A percentile compares a stretch with the other conserved stretches of the same genome.
Evolutionary conservation across 2,329 filamentous ascomycete species (phyloP).

Genomic region (Emmonsiellopsis sp.): DNA sequence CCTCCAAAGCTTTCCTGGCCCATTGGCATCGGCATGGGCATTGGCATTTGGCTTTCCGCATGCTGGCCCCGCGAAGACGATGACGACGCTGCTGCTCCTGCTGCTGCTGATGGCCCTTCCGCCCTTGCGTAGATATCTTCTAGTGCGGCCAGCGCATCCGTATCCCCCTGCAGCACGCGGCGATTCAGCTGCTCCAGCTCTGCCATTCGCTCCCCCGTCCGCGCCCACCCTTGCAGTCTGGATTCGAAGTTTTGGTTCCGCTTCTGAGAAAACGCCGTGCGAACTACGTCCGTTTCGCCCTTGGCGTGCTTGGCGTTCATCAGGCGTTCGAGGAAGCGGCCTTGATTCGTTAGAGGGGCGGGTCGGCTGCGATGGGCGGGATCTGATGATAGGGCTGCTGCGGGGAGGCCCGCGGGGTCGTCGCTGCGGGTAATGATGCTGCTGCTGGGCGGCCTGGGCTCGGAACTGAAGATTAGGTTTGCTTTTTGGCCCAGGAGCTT

Average conservation of each 20-base stretch:
- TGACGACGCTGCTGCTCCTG: background rate
- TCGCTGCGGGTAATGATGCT: background rate
- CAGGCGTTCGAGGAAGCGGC: conserved; percentile 55
- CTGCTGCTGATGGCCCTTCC: background rate
- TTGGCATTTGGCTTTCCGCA: too few species aligned
- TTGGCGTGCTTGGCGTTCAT: conserved; percentile 55
- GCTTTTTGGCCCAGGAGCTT: conserved; percentile 61
- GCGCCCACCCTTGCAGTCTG: conserved; percentile 28
- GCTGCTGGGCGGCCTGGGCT: conserved; percentile 7
- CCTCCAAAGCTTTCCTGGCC: too few species aligned
- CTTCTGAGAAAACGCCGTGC: conserved; percentile 45
- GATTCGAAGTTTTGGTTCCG: conserved; percentile 25
- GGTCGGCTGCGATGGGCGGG: background rate
- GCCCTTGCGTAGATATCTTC: conserved; percentile 25
- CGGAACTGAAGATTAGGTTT: conserved; percentile 43
- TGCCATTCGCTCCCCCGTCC: conserved; percentile 27
- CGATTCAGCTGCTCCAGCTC: conserved; percentile 29
- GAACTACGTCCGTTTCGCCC: conserved; percentile 58
- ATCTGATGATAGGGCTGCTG: background rate
- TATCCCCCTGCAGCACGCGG: conserved; percentile 28
- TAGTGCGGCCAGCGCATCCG: conserved; percentile 24
- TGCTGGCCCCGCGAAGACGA: too few species aligned
- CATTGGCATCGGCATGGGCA: too few species aligned
- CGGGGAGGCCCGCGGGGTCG: background rate
- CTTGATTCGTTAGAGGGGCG: conserved; percentile 33